phyloP scores from a whole-genome alignment of 2,329 filamentous ascomycete genomes.

The Neonectria hederae region DNA sequence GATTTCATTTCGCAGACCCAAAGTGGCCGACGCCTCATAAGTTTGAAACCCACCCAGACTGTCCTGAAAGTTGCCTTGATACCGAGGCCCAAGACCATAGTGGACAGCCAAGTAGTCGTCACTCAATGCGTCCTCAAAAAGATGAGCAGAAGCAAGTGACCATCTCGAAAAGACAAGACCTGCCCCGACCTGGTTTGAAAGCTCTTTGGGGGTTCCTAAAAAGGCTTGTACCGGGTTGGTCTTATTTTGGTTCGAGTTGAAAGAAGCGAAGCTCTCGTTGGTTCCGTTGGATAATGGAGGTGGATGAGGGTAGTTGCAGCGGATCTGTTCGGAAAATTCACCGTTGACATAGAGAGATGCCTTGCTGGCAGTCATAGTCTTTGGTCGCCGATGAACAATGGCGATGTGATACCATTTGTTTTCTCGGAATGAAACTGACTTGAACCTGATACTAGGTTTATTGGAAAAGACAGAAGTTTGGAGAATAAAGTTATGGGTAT shows the following conservation, averaged over 20 bases:
- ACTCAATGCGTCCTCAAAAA: slow-evolving; percentile 87
- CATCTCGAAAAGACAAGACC: slow-evolving; percentile 81
- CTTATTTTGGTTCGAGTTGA: slow-evolving; percentile 66
- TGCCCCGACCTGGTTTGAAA: slow-evolving; percentile 79
- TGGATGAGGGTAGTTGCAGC: slow-evolving; percentile 84
- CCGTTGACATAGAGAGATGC: slow-evolving; percentile 92
- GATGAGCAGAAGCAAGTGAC: slow-evolving; percentile 88
- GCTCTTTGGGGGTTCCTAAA: slow-evolving; percentile 87
- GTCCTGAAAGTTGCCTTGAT: slow-evolving; percentile 96
- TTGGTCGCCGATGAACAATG: slow-evolving; percentile 83
- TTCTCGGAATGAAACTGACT: slow-evolving; percentile 78
- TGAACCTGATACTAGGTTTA: slow-evolving; percentile 92
- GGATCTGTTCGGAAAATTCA: slow-evolving; percentile 91
- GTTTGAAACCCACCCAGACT: slow-evolving; percentile 96
- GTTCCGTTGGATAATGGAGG: slow-evolving; percentile 72
- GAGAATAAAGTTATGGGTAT: slow-evolving; percentile 92
- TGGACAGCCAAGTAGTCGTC: slow-evolving; percentile 94
- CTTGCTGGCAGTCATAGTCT: slow-evolving; percentile 78
- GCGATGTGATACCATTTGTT: slow-evolving; percentile 93
- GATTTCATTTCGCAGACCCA: slow-evolving; percentile 91
- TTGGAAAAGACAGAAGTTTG: slow-evolving; percentile 92
- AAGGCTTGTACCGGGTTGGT: slow-evolving; percentile 86
- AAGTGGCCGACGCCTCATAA: slow-evolving; percentile 88
- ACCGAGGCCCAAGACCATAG: slow-evolving; percentile 87
- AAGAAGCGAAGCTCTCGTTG: slow-evolving; percentile 75